phyloP scores from a whole-genome alignment of 495 filamentous ascomycete genomes.

The Penicillium bialowiezense region DNA sequence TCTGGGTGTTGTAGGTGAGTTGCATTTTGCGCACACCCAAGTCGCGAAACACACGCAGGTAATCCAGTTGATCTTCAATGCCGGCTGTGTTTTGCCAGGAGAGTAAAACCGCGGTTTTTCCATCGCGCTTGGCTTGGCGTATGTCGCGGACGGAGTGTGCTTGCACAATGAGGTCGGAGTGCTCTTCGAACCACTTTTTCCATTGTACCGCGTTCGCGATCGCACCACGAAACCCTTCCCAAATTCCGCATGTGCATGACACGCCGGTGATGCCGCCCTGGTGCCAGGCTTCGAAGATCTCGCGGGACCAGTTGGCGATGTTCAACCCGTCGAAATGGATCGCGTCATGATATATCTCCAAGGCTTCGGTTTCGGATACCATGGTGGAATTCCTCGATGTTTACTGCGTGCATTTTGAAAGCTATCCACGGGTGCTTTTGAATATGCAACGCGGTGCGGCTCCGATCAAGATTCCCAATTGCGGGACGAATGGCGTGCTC shows the following conservation, averaged over 20 bases:
- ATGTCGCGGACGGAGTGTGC: conserved; percentile 41
- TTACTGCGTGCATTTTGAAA: too few relatives aligned
- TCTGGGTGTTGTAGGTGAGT: conserved; percentile 17
- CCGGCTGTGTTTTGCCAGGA: conserved; percentile 19
- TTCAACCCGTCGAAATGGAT: conserved; percentile 10
- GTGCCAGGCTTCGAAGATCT: conserved; percentile 13
- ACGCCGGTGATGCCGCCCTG: conserved; percentile 14
- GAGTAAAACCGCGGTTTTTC: conserved; percentile 12
- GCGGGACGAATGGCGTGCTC: conserved; percentile 6
- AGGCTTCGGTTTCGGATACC: conserved; percentile 12
- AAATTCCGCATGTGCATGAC: conserved; percentile 16
- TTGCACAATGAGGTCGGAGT: conserved; percentile 14
- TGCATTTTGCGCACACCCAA: conserved; percentile 18
- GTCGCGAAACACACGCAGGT: conserved; percentile 14
- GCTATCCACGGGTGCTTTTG: too few relatives aligned
- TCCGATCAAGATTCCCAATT: not conserved
- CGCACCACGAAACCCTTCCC: conserved; percentile 10
- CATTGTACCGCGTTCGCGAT: conserved; percentile 16
- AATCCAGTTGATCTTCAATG: conserved; percentile 17
- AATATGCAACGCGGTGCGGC: not conserved
- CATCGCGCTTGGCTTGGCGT: conserved; percentile 11
- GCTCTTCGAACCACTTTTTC: conserved; percentile 21
- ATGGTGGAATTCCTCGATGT: conserved; percentile 6
- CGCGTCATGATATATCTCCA: conserved; percentile 4
- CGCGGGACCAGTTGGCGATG: conserved; percentile 11